A percentile compares a stretch with the other conserved stretches of the same genome.
Evolutionary conservation across 2,329 filamentous ascomycete species (phyloP).

Genomic region (Ceratocystis cacaofunesta): DNA sequence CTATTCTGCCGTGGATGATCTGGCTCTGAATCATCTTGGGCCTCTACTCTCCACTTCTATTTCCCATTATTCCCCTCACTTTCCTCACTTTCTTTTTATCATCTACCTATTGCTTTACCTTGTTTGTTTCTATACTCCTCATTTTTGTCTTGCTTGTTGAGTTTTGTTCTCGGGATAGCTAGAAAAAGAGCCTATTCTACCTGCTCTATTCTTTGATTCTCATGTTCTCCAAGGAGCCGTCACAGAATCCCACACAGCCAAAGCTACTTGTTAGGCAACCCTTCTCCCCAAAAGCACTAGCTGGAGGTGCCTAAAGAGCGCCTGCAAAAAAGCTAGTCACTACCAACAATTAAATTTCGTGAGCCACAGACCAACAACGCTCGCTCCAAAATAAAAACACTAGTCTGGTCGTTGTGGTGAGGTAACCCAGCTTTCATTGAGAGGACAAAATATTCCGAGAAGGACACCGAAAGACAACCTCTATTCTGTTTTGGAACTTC

Average conservation of each 20-base stretch:
- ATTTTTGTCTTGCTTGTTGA: background rate
- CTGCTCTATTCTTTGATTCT: background rate
- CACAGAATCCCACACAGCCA: background rate
- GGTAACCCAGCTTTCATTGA: background rate
- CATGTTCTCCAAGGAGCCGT: background rate
- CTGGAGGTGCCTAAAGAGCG: slow-evolving; percentile 8
- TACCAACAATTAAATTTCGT: background rate
- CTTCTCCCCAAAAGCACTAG: background rate
- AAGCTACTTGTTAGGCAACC: background rate
- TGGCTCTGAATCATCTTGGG: slow-evolving; percentile 5
- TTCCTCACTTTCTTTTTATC: background rate
- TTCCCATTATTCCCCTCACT: too few species aligned
- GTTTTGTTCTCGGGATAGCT: background rate
- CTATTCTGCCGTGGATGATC: slow-evolving; percentile 2
- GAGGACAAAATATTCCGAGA: background rate
- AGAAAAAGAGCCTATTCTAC: background rate
- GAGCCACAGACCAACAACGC: slow-evolving; percentile 1
- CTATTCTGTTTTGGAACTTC: background rate
- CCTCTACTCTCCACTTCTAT: background rate
- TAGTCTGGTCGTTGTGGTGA: background rate
- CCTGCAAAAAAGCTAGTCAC: background rate
- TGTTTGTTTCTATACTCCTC: background rate
- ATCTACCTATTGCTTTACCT: background rate
- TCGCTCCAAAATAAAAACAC: slow-evolving; percentile 1
- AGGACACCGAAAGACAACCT: background rate